phyloP scores from a whole-genome alignment of 768 basidiomycete species.

The Leccinum disarticulatum region DNA sequence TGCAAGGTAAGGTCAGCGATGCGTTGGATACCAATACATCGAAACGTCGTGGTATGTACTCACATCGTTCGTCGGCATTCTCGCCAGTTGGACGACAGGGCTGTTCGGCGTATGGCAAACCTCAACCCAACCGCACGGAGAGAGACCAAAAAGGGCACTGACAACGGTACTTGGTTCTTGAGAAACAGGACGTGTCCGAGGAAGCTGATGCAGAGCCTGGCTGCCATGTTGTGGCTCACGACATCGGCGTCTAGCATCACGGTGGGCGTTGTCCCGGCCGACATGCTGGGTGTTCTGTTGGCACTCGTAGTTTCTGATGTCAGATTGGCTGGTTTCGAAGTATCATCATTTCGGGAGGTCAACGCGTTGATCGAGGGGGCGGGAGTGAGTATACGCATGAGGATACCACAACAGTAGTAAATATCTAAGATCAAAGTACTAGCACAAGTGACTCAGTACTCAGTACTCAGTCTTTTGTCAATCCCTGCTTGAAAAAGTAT shows the following conservation, averaged over 20 bases:
- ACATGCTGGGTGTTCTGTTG: background rate
- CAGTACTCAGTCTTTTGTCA: too few relatives aligned
- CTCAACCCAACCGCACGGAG: background rate
- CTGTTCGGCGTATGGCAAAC: slow-evolving; percentile 33
- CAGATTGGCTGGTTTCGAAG: background rate
- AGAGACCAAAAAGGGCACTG: slow-evolving; percentile 30
- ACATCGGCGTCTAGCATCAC: slow-evolving; percentile 48
- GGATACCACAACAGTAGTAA: too few relatives aligned
- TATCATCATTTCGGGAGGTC: background rate
- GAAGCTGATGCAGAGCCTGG: slow-evolving; percentile 58
- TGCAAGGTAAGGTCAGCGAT: too few relatives aligned
- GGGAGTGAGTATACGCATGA: slow-evolving; percentile 17
- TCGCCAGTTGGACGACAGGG: slow-evolving; percentile 62
- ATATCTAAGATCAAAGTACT: too few relatives aligned
- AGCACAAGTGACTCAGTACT: too few relatives aligned
- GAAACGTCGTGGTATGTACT: slow-evolving; percentile 8
- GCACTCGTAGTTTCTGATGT: background rate
- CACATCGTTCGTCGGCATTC: slow-evolving; percentile 51
- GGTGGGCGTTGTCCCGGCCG: slow-evolving; percentile 33
- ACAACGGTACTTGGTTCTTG: slow-evolving; percentile 81
- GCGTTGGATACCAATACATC: too few relatives aligned
- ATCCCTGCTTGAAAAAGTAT: too few relatives aligned
- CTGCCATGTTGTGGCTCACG: slow-evolving; percentile 60
- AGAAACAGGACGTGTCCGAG: slow-evolving; percentile 73
- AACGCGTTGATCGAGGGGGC: background rate